A percentile compares a stretch with the other conserved stretches of the same genome.
Conservation (phyloP, 139 green algal genomes). For the Coelastrella sp. region DNA sequence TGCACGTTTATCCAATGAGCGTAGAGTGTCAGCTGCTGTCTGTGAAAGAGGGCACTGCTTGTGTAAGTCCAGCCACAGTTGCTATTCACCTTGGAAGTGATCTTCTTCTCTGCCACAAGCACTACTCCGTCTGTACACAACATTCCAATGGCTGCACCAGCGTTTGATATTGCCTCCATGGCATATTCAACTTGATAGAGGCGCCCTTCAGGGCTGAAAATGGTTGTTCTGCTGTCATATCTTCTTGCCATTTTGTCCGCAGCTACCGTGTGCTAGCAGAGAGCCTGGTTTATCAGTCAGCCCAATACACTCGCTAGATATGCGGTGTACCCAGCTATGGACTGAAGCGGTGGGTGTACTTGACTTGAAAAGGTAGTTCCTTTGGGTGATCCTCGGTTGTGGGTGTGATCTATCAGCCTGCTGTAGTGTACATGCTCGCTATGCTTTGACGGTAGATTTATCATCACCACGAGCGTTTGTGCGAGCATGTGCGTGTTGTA, state of each 20-base stretch:
- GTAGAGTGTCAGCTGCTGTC: neutral
- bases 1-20: slow-evolving; percentile 53
- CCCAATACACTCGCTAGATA: too few species aligned
- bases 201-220: slow-evolving; percentile 97
- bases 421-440: too few species aligned
- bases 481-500: too few species aligned
- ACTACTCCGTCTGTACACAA: slow-evolving; percentile 94
- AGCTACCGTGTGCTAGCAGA: neutral
- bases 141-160: slow-evolving; percentile 93
- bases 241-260: slow-evolving; percentile 67
- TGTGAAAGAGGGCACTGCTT: neutral
- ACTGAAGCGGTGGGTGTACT: neutral
- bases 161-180: slow-evolving; percentile 99
- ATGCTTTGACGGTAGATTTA: too few species aligned
- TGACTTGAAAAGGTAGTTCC: neutral
- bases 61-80: neutral
- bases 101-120: slow-evolving; percentile 97
- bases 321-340: neutral
- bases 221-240: slow-evolving; percentile 98
- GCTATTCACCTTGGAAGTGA: slow-evolving; percentile 92
- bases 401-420: neutral
- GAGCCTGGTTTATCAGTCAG: too few species aligned
- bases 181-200: slow-evolving; percentile 99
- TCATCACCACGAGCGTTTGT: too few species aligned
- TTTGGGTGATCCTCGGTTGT: neutral